These are phyloP conservation scores for Verticillium nonalfalfae DNA, from an alignment of 2,329 filamentous ascomycete species.

Conservation along the genomic window DNA sequence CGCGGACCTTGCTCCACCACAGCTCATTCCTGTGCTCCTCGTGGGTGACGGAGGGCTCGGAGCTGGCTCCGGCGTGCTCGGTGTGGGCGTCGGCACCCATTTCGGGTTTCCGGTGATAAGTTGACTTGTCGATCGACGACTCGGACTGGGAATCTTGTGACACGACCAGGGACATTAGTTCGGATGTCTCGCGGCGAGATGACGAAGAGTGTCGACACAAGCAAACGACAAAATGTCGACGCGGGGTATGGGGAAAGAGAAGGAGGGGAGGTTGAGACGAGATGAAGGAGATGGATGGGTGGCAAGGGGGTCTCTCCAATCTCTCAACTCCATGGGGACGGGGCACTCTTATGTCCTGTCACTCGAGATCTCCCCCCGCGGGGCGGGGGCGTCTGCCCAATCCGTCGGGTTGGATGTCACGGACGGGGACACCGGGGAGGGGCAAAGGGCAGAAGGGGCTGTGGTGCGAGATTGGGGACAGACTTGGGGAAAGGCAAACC, in stretches of 20 bases:
- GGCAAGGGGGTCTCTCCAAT: constrained; percentile 4
- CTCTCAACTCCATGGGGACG: constrained; percentile 10
- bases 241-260: background rate
- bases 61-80: constrained; percentile 8
- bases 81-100: constrained; percentile 19
- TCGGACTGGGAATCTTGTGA: constrained; percentile 25
- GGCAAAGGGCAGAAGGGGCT: background rate
- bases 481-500: background rate
- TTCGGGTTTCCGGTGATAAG: constrained; percentile 20
- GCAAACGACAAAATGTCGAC: background rate
- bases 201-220: background rate
- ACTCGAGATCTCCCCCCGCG: constrained; percentile 5
- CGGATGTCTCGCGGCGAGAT: background rate
- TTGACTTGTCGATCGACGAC: constrained; percentile 24
- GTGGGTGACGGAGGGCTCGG: background rate
- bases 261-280: background rate
- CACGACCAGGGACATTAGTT: constrained; percentile 21
- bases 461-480: background rate
- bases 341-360: constrained; percentile 10
- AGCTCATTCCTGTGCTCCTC: constrained; percentile 15
- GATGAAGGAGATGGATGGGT: constrained; percentile 3
- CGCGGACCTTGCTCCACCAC: constrained; percentile 47
- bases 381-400: constrained; percentile 6
- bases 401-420: background rate
- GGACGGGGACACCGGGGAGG: background rate